Evolutionary conservation across 2,329 filamentous ascomycete species (phyloP).

Genomic region (Sphaceloma murrayae): DNA sequence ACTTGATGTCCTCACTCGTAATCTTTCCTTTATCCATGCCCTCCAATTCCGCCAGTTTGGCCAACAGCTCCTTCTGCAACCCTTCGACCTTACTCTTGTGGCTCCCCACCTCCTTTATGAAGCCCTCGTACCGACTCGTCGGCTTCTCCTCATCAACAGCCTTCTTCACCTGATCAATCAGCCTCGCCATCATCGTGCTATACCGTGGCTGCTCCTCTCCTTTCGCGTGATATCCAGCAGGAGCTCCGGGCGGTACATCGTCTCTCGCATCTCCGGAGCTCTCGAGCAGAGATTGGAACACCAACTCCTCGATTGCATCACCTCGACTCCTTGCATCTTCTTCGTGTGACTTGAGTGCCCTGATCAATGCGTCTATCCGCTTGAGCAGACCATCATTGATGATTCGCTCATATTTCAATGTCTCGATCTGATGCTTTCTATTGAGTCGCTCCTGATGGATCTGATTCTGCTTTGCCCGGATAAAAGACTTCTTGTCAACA

Average conservation of each 20-base stretch:
- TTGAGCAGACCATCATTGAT: constrained; percentile 85
- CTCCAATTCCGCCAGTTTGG: constrained; percentile 71
- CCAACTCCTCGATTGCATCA: constrained; percentile 64
- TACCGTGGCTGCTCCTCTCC: constrained; percentile 72
- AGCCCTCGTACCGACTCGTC: constrained; percentile 58
- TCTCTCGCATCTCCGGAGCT: constrained; percentile 59
- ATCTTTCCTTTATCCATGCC: constrained; percentile 82
- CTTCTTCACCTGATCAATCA: constrained; percentile 88
- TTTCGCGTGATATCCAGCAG: constrained; percentile 67
- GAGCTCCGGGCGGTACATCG: constrained; percentile 66
- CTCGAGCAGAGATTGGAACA: constrained; percentile 85
- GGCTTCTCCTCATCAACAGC: constrained; percentile 65
- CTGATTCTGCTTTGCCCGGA: constrained; percentile 93
- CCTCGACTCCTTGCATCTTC: constrained; percentile 47
- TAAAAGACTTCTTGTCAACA: constrained; percentile 96
- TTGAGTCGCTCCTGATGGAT: constrained; percentile 87
- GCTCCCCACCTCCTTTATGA: constrained; percentile 65
- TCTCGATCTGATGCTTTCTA: constrained; percentile 79
- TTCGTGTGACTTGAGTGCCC: constrained; percentile 63
- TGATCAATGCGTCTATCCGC: constrained; percentile 71
- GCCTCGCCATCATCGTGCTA: constrained; percentile 95
- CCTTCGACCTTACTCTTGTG: constrained; percentile 70
- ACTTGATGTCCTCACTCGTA: constrained; percentile 80
- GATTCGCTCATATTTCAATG: constrained; percentile 80
- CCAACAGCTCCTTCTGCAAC: constrained; percentile 64